Percentiles rank a stretch among this genome's conserved stretches.
Conservation (phyloP, 2,329 filamentous ascomycete species). For the Cercospora janseana region DNA sequence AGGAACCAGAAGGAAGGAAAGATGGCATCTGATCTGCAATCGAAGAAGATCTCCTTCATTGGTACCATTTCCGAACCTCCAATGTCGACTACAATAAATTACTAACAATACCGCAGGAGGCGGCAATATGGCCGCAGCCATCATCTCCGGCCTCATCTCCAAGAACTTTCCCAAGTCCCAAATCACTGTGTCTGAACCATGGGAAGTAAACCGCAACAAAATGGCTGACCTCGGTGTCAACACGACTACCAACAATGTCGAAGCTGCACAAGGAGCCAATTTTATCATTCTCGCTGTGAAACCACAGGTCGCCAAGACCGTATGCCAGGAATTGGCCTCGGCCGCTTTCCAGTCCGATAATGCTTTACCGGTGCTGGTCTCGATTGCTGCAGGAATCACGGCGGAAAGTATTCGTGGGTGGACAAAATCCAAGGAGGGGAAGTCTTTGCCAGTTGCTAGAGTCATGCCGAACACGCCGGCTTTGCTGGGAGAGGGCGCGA, state of each 20-base stretch:
- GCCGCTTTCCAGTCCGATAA: conserved; percentile 21
- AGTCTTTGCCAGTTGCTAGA: conserved; percentile 27
- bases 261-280: conserved; percentile 28
- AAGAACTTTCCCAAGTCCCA: conserved; percentile 27
- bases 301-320: conserved; percentile 32
- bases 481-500: conserved; percentile 31
- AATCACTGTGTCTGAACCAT: conserved; percentile 33
- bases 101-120: conserved; percentile 24
- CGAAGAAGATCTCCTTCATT: conserved; percentile 31
- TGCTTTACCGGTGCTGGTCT: conserved; percentile 27
- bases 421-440: conserved; percentile 25
- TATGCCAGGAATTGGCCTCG: conserved; percentile 30
- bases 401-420: conserved; percentile 27
- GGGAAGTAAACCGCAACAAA: conserved; percentile 33
- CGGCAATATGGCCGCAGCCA: conserved; percentile 34
- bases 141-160: conserved; percentile 31
- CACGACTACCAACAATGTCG: conserved; percentile 29
- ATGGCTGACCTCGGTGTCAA: conserved; percentile 31
- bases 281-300: conserved; percentile 33
- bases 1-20: neutral
- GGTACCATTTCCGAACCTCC: conserved; percentile 13
- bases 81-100: neutral
- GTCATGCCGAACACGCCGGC: conserved; percentile 35
- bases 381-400: conserved; percentile 32
- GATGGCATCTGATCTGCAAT: conserved; percentile 20